Evolutionary conservation across 768 basidiomycete species (phyloP).

Genomic region (Stropharia rugosoannulata): DNA sequence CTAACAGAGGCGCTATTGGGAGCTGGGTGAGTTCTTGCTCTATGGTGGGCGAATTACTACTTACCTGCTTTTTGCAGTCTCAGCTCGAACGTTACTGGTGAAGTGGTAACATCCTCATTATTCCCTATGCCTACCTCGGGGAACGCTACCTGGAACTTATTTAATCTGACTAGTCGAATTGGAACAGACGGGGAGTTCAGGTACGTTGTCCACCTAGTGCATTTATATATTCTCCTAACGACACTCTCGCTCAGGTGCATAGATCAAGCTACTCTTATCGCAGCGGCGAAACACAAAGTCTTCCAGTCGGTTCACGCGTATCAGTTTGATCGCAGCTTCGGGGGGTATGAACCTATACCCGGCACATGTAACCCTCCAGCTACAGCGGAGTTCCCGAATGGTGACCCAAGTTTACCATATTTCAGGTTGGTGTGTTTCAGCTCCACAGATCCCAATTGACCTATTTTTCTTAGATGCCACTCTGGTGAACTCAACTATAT

Average conservation of each 20-base stretch:
- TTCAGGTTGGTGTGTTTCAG: conserved; percentile 36
- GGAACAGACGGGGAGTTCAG: conserved; percentile 46
- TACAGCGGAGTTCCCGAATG: conserved; percentile 39
- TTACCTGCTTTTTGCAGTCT: conserved; percentile 3
- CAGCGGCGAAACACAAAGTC: conserved; percentile 38
- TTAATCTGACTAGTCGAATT: conserved; percentile 44
- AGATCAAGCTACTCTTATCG: conserved; percentile 47
- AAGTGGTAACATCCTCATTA: conserved; percentile 22
- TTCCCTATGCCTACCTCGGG: conserved; percentile 38
- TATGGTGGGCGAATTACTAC: not conserved
- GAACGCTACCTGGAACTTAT: conserved; percentile 38
- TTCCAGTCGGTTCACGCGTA: conserved; percentile 44
- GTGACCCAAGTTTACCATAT: conserved; percentile 46
- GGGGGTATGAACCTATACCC: conserved; percentile 43
- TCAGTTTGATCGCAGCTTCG: conserved; percentile 46
- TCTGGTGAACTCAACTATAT: conserved; percentile 29
- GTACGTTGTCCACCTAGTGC: conserved; percentile 13
- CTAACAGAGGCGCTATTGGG: conserved; percentile 12
- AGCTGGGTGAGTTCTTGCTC: conserved; percentile 19
- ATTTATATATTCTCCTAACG: not conserved
- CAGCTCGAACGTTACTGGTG: conserved; percentile 9
- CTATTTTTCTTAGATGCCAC: conserved; percentile 21
- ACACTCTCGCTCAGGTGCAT: conserved; percentile 25
- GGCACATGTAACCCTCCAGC: conserved; percentile 43
- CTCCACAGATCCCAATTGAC: conserved; percentile 23